Evolutionary conservation across 164 flowering plant genomes (phyloP).

Genomic region (Protea cynaroides): DNA sequence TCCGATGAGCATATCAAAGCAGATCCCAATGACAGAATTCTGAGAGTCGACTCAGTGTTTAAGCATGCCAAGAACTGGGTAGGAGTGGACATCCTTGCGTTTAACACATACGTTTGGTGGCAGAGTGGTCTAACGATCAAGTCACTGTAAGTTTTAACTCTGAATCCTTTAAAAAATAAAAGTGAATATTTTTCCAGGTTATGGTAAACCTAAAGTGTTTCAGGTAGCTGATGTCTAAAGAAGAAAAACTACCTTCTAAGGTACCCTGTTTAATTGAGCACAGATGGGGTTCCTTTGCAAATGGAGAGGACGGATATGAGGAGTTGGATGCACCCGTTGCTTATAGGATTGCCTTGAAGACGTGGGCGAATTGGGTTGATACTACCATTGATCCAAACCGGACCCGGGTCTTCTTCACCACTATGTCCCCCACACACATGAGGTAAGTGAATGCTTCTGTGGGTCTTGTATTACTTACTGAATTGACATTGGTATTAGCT

Average conservation of each 20-base stretch:
- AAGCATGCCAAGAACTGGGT: slow-evolving; percentile 78
- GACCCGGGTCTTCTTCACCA: slow-evolving; percentile 77
- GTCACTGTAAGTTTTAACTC: slow-evolving; percentile 48
- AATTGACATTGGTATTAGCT: too few species aligned
- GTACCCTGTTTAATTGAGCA: not conserved
- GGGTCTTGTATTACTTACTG: too few species aligned
- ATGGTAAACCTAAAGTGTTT: not conserved
- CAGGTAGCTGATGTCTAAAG: not conserved
- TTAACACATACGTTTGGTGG: slow-evolving; percentile 98
- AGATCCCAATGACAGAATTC: slow-evolving; percentile 66
- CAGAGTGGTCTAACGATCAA: slow-evolving; percentile 71
- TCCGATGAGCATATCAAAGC: slow-evolving; percentile 48
- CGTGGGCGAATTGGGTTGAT: slow-evolving; percentile 97
- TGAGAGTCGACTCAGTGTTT: slow-evolving; percentile 63
- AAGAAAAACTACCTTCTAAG: too few species aligned
- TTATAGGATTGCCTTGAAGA: slow-evolving; percentile 59
- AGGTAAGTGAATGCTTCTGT: slow-evolving; percentile 30
- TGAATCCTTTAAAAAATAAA: not conserved
- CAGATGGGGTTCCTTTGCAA: slow-evolving; percentile 87
- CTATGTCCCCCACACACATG: slow-evolving; percentile 82
- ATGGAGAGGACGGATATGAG: slow-evolving; percentile 71
- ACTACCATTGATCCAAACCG: slow-evolving; percentile 60
- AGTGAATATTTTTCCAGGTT: not conserved
- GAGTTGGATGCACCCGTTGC: slow-evolving; percentile 67
- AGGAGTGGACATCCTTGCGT: slow-evolving; percentile 71